Percentiles rank a stretch among this genome's conserved stretches.
These are phyloP conservation scores for Arabis alpina DNA, from an alignment of 345 rosid genomes.

Conservation along the genomic window DNA sequence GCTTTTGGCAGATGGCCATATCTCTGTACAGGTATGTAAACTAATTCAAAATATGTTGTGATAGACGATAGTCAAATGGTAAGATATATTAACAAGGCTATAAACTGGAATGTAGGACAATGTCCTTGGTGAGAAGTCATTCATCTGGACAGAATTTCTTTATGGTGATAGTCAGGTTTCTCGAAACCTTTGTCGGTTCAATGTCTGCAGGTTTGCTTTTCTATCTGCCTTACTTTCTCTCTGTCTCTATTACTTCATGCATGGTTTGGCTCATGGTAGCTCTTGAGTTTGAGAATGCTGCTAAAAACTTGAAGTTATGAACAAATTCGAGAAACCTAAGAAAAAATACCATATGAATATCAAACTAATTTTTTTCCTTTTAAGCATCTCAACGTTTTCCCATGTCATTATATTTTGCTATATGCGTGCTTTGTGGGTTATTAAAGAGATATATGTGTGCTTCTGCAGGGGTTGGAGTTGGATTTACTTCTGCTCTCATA, in stretches of 20 bases:
- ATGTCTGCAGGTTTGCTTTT: conserved; percentile 83
- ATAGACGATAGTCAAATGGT: conserved; percentile 24
- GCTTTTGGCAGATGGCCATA: conserved; percentile 78
- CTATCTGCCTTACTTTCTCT: conserved; percentile 24
- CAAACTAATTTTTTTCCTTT: conserved; percentile 10
- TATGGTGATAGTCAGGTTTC: conserved; percentile 87
- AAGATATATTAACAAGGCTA: conserved; percentile 31
- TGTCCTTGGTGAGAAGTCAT: conserved; percentile 84
- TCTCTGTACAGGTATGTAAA: conserved; percentile 87
- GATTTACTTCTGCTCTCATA: conserved; percentile 95
- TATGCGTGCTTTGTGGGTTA: conserved; percentile 20
- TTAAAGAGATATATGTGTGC: conserved; percentile 35
- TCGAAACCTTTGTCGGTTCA: conserved; percentile 96
- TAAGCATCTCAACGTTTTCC: conserved; percentile 22
- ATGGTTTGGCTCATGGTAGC: conserved; percentile 23
- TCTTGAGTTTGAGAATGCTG: conserved; percentile 12
- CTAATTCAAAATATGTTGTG: conserved; percentile 25
- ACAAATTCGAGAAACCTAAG: conserved; percentile 22
- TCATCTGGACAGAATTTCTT: conserved; percentile 74
- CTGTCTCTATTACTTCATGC: conserved; percentile 14
- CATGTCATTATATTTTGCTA: conserved; percentile 16
- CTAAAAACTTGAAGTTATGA: conserved; percentile 1
- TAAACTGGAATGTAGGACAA: conserved; percentile 71
- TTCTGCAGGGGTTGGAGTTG: conserved; percentile 93
- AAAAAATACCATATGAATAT: conserved; percentile 5